Evolutionary conservation across 257 asterid species (phyloP), one percentile per base, ranked within the genome.

Genomic region (Oldenlandia corymbosa): DNA sequence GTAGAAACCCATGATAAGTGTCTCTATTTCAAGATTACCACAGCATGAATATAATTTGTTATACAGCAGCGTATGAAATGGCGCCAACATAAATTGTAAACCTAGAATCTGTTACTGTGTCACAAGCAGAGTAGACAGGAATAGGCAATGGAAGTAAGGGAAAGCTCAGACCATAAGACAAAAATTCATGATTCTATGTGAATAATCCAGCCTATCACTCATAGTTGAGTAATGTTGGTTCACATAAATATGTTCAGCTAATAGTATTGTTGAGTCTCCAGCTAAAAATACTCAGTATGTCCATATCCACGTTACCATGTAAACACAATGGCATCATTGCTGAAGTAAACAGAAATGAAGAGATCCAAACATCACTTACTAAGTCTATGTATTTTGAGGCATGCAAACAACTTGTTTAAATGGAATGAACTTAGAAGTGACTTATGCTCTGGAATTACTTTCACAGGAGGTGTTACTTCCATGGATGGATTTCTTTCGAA

Each of bases 391-490:
- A n/a, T n/a, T n/a, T n/a, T 43, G 16, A 10, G 9, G 12, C 12
- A 31, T 28, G 61, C 7, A 14, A 12, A 41, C 57, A 31, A 47
- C 43, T 62, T 13, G n/a, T 28, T 30, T 10, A 62, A 28, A 23
- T 16, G n/a, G n/a, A n/a, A n/a, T n/a, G n/a, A 28, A 63, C 8
- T 31, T 59, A 4, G 36, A 60, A 41, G 53, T 2, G 26, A 42
- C n/a, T 62, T 16, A 62, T 31, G 9, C 58, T 1, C 6, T 66
- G 32, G 10, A 51, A 46, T 48, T 48, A 5, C 23, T 47, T 66
- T n/a, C 39, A 66, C 82, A 89, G 95, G 97, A 36, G 95, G 95
- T 26, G 97, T 90, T 50, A 87, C 97, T 57, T 90, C 97, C 5
- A 90, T 87, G 97, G 94, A 90, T 77, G 95, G 77, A 62, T 90